Percentiles rank a stretch among this genome's conserved stretches.
Evolutionary conservation across 106 monocot genomes (phyloP).

Genomic region (Apostasia ramifera): DNA sequence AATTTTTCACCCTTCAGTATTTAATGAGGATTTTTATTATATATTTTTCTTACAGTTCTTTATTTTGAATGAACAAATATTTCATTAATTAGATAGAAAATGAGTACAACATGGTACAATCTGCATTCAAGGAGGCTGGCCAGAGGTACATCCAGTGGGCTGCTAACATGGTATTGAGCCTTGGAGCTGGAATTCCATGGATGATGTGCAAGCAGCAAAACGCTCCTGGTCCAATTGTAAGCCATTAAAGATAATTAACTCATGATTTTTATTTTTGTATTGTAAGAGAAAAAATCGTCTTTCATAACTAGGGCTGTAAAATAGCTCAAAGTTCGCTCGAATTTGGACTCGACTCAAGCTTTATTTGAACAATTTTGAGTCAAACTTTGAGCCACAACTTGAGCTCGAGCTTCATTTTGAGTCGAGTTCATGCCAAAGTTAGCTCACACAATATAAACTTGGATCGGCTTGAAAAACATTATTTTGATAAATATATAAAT

Average conservation of each 20-base stretch:
- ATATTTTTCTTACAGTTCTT: not conserved
- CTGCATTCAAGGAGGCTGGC: constrained; percentile 41
- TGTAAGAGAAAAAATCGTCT: too few relatives aligned
- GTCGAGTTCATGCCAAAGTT: too few relatives aligned
- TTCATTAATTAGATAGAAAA: constrained; percentile 55
- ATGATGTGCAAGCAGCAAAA: constrained; percentile 84
- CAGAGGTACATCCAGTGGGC: constrained; percentile 58
- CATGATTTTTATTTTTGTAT: too few relatives aligned
- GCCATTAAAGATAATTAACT: not conserved
- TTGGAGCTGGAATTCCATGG: constrained; percentile 64
- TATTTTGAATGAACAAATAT: not conserved
- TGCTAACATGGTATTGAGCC: constrained; percentile 42
- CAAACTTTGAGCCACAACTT: too few relatives aligned
- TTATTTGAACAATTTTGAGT: too few relatives aligned
- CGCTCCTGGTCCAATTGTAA: constrained; percentile 63
- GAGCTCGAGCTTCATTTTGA: too few relatives aligned
- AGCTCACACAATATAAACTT: too few relatives aligned
- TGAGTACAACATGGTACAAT: constrained; percentile 57
- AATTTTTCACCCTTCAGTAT: not conserved
- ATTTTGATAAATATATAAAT: too few relatives aligned
- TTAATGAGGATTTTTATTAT: not conserved
- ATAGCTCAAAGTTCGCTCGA: too few relatives aligned
- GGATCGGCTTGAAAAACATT: too few relatives aligned
- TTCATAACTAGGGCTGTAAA: too few relatives aligned
- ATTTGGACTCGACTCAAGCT: too few relatives aligned